Evolutionary conservation across 352 stramenopile genomes (phyloP).

Genomic region (Globisporangium ultimum): DNA sequence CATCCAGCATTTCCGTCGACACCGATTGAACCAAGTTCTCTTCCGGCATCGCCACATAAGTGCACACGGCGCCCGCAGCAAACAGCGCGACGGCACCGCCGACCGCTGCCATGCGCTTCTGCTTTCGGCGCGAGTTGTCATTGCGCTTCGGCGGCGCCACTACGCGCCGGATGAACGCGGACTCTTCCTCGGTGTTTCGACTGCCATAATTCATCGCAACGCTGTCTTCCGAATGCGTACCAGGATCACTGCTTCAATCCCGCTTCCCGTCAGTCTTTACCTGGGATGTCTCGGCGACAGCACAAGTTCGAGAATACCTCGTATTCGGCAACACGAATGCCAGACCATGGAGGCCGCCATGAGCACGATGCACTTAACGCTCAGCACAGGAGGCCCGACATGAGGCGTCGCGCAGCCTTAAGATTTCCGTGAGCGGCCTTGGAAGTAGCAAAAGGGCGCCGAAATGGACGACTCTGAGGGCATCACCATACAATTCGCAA

Average conservation of each 20-base stretch:
- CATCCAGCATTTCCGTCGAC: constrained; percentile 2
- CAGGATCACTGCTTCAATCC: not conserved
- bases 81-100: constrained; percentile 9
- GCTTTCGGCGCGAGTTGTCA: constrained; percentile 1
- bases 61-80: constrained; percentile 11
- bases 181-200: constrained; percentile 15
- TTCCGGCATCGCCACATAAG: constrained; percentile 12
- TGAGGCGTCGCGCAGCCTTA: no score
- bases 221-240: not conserved
- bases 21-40: constrained; percentile 1
- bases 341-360: not conserved
- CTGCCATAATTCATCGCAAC: constrained; percentile 11
- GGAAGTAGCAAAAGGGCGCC: no score
- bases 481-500: constrained; percentile 7
- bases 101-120: constrained; percentile 11
- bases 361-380: no score
- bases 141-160: constrained; percentile 15
- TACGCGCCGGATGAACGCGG: constrained; percentile 15
- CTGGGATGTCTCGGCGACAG: not conserved
- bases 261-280: not conserved
- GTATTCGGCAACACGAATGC: not conserved
- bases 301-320: not conserved
- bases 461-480: not conserved
- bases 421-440: no score
- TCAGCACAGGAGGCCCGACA: no score